phyloP scores from a whole-genome alignment of 495 filamentous ascomycete genomes.

The Amphirosellinia nigrospora region DNA sequence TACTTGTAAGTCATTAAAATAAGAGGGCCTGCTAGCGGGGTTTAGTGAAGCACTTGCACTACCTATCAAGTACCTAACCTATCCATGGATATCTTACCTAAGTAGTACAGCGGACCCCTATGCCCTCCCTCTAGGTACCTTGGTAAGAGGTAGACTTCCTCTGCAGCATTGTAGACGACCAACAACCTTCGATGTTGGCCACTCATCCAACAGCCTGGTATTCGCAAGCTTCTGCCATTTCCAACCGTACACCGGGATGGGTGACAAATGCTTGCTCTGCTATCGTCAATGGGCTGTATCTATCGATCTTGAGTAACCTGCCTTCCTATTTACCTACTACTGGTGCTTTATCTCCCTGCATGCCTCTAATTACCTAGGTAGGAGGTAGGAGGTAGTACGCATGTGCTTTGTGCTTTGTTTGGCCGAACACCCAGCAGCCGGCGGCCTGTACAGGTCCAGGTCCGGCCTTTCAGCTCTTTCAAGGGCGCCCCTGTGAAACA shows the following conservation, averaged over 20 bases:
- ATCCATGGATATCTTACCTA: too few species aligned
- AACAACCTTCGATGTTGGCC: neutral
- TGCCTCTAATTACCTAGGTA: too few species aligned
- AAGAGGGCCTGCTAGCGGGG: neutral
- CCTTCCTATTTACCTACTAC: neutral
- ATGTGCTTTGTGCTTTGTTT: constrained; percentile 19
- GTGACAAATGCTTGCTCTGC: neutral
- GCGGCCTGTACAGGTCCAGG: neutral
- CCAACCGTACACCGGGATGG: neutral
- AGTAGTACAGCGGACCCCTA: too few species aligned
- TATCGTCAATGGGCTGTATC: neutral
- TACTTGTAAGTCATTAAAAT: too few species aligned
- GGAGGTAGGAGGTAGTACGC: too few species aligned
- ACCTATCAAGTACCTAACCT: neutral
- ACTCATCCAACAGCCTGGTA: neutral
- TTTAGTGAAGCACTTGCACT: neutral
- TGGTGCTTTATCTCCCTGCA: neutral
- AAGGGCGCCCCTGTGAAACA: neutral
- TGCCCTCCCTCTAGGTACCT: too few species aligned
- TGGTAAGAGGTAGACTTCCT: too few species aligned
- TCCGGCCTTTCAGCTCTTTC: neutral
- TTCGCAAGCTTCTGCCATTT: neutral
- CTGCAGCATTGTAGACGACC: too few species aligned
- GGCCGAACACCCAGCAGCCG: neutral
- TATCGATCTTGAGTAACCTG: neutral